Percentiles rank a stretch among this genome's conserved stretches.
phyloP scores from a whole-genome alignment of 495 filamentous ascomycete species.

The Penicillium odoratum region DNA sequence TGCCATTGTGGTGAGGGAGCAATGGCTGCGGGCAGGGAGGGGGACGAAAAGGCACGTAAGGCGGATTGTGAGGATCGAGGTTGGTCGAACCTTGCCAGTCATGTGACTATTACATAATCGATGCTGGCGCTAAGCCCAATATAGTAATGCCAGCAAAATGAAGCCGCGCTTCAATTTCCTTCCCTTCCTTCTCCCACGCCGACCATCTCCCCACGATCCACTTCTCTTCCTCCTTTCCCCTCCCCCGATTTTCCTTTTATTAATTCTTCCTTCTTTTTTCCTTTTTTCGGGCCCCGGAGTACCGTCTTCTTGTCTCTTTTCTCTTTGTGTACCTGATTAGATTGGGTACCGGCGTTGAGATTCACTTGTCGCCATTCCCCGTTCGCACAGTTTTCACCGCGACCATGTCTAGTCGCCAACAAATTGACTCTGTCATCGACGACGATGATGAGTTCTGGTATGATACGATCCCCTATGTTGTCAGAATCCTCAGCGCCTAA shows the following conservation, averaged over 20 bases:
- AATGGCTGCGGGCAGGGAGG: constrained; percentile 30
- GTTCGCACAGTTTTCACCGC: constrained; percentile 23
- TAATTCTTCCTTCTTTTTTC: constrained; percentile 13
- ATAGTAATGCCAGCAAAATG: constrained; percentile 44
- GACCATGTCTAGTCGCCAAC: constrained; percentile 61
- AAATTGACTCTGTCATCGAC: constrained; percentile 95
- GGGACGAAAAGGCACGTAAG: constrained; percentile 28
- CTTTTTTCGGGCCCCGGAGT: constrained; percentile 18
- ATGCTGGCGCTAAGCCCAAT: constrained; percentile 18
- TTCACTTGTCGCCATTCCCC: constrained; percentile 25
- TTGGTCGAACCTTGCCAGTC: constrained; percentile 28
- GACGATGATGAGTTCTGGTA: constrained; percentile 95
- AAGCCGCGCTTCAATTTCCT: constrained; percentile 43
- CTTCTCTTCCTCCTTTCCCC: constrained; percentile 16
- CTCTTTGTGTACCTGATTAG: constrained; percentile 25
- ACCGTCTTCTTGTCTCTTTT: constrained; percentile 17
- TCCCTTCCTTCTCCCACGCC: constrained; percentile 28
- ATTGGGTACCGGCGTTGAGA: constrained; percentile 33
- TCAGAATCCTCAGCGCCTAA: not conserved
- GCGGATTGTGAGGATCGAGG: constrained; percentile 37
- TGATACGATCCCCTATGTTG: constrained; percentile 21
- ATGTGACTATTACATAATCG: constrained; percentile 35
- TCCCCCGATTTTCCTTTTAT: constrained; percentile 14
- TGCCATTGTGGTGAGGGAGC: constrained; percentile 38
- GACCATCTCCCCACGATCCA: constrained; percentile 23